Percentiles rank a stretch among this genome's conserved stretches.
Evolutionary conservation across 805 yeast species (phyloP).

Genomic region (Candida tibetensis): DNA sequence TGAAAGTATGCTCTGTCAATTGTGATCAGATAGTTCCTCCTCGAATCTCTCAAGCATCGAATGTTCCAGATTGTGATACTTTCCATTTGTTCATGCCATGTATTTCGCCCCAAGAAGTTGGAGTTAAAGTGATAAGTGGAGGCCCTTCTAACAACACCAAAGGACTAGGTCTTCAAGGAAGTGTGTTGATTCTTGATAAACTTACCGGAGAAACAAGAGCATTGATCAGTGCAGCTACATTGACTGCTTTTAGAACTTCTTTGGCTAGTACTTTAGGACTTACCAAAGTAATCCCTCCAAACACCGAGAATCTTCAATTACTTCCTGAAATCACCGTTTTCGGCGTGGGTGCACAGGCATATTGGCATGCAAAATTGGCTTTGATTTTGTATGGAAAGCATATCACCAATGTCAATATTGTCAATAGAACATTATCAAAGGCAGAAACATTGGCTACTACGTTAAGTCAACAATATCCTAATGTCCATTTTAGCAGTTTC

Average conservation of each 20-base stretch:
- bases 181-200: conserved; percentile 50
- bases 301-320: conserved; percentile 22
- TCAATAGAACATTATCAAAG: conserved; percentile 43
- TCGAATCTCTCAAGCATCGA: conserved; percentile 46
- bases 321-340: conserved; percentile 38
- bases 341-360: conserved; percentile 65
- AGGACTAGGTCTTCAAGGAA: conserved; percentile 56
- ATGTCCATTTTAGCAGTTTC: conserved; percentile 20
- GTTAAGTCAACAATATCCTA: conserved; percentile 27
- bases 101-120: conserved; percentile 49
- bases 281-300: conserved; percentile 23
- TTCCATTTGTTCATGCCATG: conserved; percentile 67
- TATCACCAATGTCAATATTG: conserved; percentile 41
- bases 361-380: conserved; percentile 57
- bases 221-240: conserved; percentile 52
- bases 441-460: conserved; percentile 29
- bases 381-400: conserved; percentile 35
- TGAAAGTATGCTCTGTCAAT: conserved; percentile 40
- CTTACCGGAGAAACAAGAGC: conserved; percentile 51
- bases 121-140: conserved; percentile 59
- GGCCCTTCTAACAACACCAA: conserved; percentile 35
- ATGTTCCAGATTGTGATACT: conserved; percentile 30
- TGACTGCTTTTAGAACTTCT: conserved; percentile 70
- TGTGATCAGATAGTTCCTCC: conserved; percentile 50
- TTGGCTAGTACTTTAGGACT: conserved; percentile 52